phyloP scores from a whole-genome alignment of 148 eudicot species.

The Hydrangea macrophylla region DNA sequence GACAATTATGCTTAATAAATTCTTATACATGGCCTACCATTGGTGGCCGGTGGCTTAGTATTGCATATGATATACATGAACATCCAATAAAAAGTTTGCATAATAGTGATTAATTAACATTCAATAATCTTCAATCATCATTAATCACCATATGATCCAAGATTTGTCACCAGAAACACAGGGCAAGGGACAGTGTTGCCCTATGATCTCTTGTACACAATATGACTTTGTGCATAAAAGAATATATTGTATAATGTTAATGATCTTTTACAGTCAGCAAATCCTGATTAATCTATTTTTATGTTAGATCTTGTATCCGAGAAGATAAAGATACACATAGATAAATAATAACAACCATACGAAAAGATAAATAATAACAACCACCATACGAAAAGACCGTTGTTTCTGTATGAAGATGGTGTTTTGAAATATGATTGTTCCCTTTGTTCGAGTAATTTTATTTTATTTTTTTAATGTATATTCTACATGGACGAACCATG shows the following conservation, averaged over 20 bases:
- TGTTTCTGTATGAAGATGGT: too few species aligned
- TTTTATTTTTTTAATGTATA: too few species aligned
- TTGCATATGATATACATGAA: background rate
- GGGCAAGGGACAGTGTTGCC: conserved; percentile 12
- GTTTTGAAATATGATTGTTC: too few species aligned
- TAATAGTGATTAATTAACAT: background rate
- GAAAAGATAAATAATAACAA: too few species aligned
- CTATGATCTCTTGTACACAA: conserved; percentile 6
- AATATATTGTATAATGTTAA: background rate
- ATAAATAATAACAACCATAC: too few species aligned
- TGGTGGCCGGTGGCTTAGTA: background rate
- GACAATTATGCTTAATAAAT: too few species aligned
- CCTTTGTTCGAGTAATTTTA: too few species aligned
- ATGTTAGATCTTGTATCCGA: too few species aligned
- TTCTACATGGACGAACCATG: too few species aligned
- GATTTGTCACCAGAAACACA: conserved; percentile 16
- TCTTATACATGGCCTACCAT: too few species aligned
- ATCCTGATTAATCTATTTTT: background rate
- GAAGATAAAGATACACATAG: too few species aligned
- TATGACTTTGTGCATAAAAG: background rate
- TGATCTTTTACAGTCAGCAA: background rate
- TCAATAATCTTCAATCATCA: conserved; percentile 4
- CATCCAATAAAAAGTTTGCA: background rate
- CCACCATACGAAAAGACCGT: too few species aligned
- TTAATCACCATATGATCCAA: conserved; percentile 10